A percentile compares a stretch with the other conserved stretches of the same genome.
phyloP scores from a whole-genome alignment of 768 basidiomycete species.

The Boletus reticulatus region DNA sequence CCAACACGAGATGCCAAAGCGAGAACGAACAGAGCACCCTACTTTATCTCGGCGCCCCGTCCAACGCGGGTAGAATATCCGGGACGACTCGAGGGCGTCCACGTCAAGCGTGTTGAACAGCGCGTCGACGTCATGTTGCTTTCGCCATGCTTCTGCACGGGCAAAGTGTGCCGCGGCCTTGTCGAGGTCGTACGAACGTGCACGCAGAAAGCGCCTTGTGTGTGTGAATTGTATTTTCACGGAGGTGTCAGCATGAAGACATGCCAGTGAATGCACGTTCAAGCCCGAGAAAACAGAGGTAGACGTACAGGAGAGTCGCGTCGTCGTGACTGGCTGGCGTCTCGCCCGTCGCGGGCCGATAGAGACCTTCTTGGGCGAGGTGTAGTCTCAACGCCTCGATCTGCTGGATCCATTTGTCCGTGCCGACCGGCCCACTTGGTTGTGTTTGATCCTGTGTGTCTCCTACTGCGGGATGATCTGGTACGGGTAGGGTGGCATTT shows the following conservation, averaged over 20 bases:
- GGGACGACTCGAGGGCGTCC: conserved; percentile 57
- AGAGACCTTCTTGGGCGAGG: conserved; percentile 51
- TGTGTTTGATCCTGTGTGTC: background rate
- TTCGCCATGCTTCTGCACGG: conserved; percentile 66
- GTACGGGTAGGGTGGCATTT: background rate
- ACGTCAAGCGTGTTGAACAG: conserved; percentile 58
- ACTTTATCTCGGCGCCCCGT: conserved; percentile 79
- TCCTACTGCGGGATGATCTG: no score
- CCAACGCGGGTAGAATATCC: conserved; percentile 76
- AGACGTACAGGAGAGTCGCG: conserved; percentile 58
- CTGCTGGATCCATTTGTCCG: conserved; percentile 1
- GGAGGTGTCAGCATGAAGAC: no score
- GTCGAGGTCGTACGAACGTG: conserved; percentile 60
- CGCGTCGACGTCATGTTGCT: conserved; percentile 55
- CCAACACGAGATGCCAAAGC: background rate
- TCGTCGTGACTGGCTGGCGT: conserved; percentile 58
- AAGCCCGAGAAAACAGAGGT: background rate
- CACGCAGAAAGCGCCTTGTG: conserved; percentile 77
- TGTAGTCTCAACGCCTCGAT: conserved; percentile 52
- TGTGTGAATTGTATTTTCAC: background rate
- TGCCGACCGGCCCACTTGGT: background rate
- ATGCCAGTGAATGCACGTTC: no score
- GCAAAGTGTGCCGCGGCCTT: conserved; percentile 72
- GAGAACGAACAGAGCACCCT: conserved; percentile 1
- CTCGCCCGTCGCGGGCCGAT: conserved; percentile 36